Base-by-base conservation (phyloP, 2,329 filamentous ascomycete species). In the Fusarium tricinctum region DNA sequence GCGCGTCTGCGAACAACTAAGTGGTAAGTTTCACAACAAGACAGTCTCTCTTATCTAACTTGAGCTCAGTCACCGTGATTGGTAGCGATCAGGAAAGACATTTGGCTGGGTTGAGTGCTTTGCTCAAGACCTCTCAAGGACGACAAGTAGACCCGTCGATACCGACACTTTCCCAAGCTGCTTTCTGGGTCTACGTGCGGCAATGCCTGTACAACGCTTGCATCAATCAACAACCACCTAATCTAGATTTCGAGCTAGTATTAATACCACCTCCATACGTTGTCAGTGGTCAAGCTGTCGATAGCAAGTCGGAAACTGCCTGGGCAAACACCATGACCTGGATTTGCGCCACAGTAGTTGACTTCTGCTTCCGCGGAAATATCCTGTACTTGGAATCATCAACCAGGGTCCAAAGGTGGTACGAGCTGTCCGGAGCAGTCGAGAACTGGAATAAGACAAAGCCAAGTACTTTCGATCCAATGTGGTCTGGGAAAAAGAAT, bases 281-380 rank as follows among this genome's bases (percentile, higher is more conserved):
- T 5, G 13, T 35, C 19, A 8, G 6, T 5, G n/a, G 9, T 5
- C 42, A 47, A 32, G 46, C 23, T 22, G 52, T 54, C 26, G 56
- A 64, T 8, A 19, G 50, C 49, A 58, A 58, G 56, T 47, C 59
- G 8, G 66, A 69, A 45, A 69, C 56, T 19, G 63, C 63, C 9
- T 69, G 66, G 66, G 66, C 66, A 51, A 69, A 69, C 26, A 68
- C 47, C 40, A 69, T 69, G 49, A 57, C 60, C 17, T 69, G 66
- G 63, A 67, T 69, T 40, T 68, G 66, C 33, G 66, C 66, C 40
- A 67, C 60, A 3, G 64, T 69, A 7, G 47, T 69, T 13, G 40
- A 65, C 20, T 69, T 65, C 42, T 65, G 66, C 22, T 69, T 68
- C 39, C 15, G 49, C 8, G 49, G 33, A 19, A 42, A 13, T 14